Base-by-base conservation (phyloP, 164 flowering plant genomes). In the Euptelea pleiosperma region DNA sequence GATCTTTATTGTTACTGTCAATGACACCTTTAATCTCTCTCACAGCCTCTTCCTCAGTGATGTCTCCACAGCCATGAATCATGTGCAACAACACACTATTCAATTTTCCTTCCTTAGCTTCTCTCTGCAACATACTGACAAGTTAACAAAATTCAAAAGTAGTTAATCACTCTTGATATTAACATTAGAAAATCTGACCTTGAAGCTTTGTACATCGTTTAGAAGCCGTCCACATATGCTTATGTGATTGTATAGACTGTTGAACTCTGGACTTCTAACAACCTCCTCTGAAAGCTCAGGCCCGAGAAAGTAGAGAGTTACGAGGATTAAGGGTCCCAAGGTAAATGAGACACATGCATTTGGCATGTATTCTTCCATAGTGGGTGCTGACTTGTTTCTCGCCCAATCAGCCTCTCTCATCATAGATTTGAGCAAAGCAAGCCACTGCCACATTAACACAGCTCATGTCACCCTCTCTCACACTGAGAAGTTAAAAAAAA, bases 71-170 rank as follows among this genome's bases (percentile, higher is more conserved):
- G 8, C 68, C 64, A 33, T 68, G 78, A 39, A 67, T 70, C 66
- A 85, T 66, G 63, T 43, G 66, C 75, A 93, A 46, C 2, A 83
- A 52, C 9, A 93, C 64, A 4, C 87, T 77, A 65, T 86, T 93
- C 58, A 82, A 42, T 68, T 87, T 93, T 37, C 98, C 96, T 64
- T 80, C 67, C 43, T 57, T 54, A 21, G 26, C 39, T 40, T 73
- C 73, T 21, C 68, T 69, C 76, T 69, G 70, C 59, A 48, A 30
- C 14, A 68, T 21, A 2, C n/a, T 4, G n/a, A 15, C 39, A 35
- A n/a, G 24, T n/a, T n/a, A n/a, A n/a, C n/a, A n/a, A n/a, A n/a
- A n/a, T n/a, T n/a, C n/a, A n/a, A n/a, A n/a, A n/a, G n/a, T n/a
- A n/a, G n/a, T n/a, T n/a, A n/a, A n/a, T n/a, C n/a, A n/a, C n/a